phyloP scores from a whole-genome alignment of 2,329 filamentous ascomycete species.

The Sporothrix curviconia region DNA sequence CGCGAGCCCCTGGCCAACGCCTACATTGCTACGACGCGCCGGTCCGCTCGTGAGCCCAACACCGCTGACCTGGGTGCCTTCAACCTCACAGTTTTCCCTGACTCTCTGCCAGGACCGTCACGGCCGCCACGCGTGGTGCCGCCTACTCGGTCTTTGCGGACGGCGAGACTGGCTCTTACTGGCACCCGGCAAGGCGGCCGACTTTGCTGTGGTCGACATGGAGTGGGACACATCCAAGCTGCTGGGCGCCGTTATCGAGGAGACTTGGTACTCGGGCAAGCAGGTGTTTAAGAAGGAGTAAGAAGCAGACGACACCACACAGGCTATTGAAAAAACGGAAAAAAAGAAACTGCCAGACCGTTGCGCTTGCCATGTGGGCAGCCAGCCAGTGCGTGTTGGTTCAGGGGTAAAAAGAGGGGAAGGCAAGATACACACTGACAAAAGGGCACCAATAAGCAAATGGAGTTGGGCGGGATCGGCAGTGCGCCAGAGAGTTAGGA shows the following conservation, averaged over 20 bases:
- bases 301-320: neutral
- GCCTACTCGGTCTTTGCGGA: slow-evolving; percentile 56
- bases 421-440: neutral
- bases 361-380: neutral
- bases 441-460: neutral
- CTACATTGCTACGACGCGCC: slow-evolving; percentile 53
- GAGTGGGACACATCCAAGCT: slow-evolving; percentile 41
- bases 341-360: neutral
- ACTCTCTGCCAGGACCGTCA: slow-evolving; percentile 47
- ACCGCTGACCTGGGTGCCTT: slow-evolving; percentile 31
- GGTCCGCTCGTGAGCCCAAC: slow-evolving; percentile 44
- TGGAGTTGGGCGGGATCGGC: neutral
- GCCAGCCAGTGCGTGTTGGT: neutral
- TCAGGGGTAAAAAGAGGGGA: slow-evolving; percentile 5
- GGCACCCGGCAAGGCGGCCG: slow-evolving; percentile 46
- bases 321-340: neutral
- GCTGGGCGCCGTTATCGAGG: slow-evolving; percentile 37
- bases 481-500: too few relatives aligned
- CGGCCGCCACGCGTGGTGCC: slow-evolving; percentile 47
- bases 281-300: slow-evolving; percentile 28
- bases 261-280: slow-evolving; percentile 49
- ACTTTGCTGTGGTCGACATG: slow-evolving; percentile 51
- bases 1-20: slow-evolving; percentile 48
- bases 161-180: slow-evolving; percentile 45
- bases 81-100: slow-evolving; percentile 48